phyloP scores from a whole-genome alignment of 305 asterid genomes.

The Fraxinus floribunda region DNA sequence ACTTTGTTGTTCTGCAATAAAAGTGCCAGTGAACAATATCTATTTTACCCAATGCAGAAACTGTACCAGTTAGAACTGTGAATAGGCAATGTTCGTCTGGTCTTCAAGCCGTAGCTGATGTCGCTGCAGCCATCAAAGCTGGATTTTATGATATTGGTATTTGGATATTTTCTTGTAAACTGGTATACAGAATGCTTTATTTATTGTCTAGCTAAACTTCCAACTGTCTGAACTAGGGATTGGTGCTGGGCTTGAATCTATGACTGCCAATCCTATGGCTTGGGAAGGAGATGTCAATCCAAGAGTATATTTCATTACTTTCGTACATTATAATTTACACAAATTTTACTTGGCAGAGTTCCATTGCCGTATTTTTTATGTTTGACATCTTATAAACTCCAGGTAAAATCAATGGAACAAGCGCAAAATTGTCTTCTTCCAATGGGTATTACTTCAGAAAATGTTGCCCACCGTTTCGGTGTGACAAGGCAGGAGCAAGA shows the following conservation, averaged over 20 bases:
- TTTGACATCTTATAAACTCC: slow-evolving; percentile 16
- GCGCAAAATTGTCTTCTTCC: slow-evolving; percentile 98
- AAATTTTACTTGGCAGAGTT: neutral
- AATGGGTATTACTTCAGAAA: slow-evolving; percentile 98
- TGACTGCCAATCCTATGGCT: slow-evolving; percentile 89
- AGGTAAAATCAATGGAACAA: slow-evolving; percentile 75
- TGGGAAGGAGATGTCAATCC: slow-evolving; percentile 98
- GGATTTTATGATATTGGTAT: slow-evolving; percentile 96
- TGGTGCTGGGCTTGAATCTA: slow-evolving; percentile 97
- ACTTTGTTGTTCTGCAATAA: neutral
- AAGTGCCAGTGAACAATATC: neutral
- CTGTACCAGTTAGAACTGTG: slow-evolving; percentile 73
- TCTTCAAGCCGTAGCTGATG: slow-evolving; percentile 92
- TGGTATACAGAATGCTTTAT: neutral
- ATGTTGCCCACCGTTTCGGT: slow-evolving; percentile 87
- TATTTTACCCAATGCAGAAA: slow-evolving; percentile 31
- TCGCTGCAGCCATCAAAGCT: slow-evolving; percentile 96
- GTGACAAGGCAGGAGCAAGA: slow-evolving; percentile 94
- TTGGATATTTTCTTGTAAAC: neutral
- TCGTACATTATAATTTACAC: neutral
- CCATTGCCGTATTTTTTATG: neutral
- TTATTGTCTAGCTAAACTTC: slow-evolving; percentile 1
- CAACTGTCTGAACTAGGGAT: slow-evolving; percentile 53
- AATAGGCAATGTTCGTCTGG: slow-evolving; percentile 99
- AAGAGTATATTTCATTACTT: slow-evolving; percentile 43